A percentile compares a stretch with the other conserved stretches of the same genome.
Evolutionary conservation across 345 rosid species (phyloP).

Genomic region (Erysimum cheiranthoides): DNA sequence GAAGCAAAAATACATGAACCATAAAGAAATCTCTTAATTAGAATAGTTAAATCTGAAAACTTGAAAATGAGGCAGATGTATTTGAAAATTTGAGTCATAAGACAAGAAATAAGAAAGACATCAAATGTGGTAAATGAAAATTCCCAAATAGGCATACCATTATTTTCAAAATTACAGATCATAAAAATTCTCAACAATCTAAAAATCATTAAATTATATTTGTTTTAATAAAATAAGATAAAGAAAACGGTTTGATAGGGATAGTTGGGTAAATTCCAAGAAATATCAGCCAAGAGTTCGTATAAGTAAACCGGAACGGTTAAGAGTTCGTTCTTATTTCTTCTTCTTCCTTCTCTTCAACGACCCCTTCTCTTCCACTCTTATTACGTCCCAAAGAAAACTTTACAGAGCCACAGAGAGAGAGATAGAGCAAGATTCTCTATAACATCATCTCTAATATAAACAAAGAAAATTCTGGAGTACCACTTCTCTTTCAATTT

Average conservation of each 20-base stretch:
- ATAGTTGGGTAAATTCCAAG: constrained; percentile 35
- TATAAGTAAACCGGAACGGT: constrained; percentile 38
- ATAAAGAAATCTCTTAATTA: neutral
- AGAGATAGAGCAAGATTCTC: constrained; percentile 11
- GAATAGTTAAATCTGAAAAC: neutral
- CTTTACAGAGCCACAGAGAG: constrained; percentile 18
- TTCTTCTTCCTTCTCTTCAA: constrained; percentile 37
- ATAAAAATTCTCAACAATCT: neutral
- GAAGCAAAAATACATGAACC: too few species aligned
- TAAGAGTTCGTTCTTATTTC: constrained; percentile 33
- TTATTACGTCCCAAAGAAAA: neutral
- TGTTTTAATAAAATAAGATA: neutral
- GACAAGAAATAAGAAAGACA: too few species aligned
- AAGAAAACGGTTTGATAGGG: constrained; percentile 38
- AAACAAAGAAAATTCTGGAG: neutral
- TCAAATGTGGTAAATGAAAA: neutral
- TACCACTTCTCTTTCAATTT: neutral
- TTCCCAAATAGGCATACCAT: neutral
- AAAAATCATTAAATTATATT: neutral
- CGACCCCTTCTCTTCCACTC: constrained; percentile 35
- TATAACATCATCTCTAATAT: neutral
- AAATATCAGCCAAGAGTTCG: constrained; percentile 6
- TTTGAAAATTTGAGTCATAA: neutral
- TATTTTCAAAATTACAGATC: neutral
- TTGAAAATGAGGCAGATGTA: neutral